A percentile compares a stretch with the other conserved stretches of the same genome.
Conservation (phyloP, 805 yeast genomes). For the Candida alai region DNA sequence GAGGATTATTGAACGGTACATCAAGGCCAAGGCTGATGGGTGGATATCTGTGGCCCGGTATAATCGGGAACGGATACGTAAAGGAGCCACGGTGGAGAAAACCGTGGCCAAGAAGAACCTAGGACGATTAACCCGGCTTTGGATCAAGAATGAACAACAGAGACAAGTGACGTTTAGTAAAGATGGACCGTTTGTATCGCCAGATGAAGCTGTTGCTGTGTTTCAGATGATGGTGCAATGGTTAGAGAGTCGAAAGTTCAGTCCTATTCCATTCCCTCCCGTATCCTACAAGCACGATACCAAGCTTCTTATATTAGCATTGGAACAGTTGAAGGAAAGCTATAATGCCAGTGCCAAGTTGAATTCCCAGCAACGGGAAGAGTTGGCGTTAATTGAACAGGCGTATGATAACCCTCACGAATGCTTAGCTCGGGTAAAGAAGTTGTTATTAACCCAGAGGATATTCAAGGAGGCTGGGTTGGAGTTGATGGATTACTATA, state of each 20-base stretch:
- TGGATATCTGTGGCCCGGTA: constrained; percentile 94
- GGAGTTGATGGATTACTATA: constrained; percentile 89
- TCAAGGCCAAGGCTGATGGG: constrained; percentile 93
- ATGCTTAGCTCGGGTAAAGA: constrained; percentile 78
- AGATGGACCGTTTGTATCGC: constrained; percentile 82
- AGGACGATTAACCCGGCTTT: constrained; percentile 85
- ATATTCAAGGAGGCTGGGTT: constrained; percentile 86
- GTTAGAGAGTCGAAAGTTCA: constrained; percentile 79
- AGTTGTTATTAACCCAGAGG: constrained; percentile 77
- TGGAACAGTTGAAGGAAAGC: constrained; percentile 81
- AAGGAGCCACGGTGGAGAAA: constrained; percentile 92
- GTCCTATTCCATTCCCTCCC: constrained; percentile 93
- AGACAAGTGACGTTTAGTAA: constrained; percentile 75
- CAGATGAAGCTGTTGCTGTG: constrained; percentile 84
- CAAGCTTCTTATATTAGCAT: constrained; percentile 79
- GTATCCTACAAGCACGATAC: constrained; percentile 90
- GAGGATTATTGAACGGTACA: constrained; percentile 79
- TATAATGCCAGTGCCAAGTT: constrained; percentile 65
- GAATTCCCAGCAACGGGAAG: constrained; percentile 87
- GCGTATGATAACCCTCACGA: constrained; percentile 98
- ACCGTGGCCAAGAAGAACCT: constrained; percentile 90
- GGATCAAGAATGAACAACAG: constrained; percentile 91
- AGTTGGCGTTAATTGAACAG: constrained; percentile 86
- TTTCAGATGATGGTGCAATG: constrained; percentile 87
- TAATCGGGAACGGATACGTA: constrained; percentile 81